Base-by-base conservation (phyloP, 208 protist species). In the Porcisia hertigi region DNA sequence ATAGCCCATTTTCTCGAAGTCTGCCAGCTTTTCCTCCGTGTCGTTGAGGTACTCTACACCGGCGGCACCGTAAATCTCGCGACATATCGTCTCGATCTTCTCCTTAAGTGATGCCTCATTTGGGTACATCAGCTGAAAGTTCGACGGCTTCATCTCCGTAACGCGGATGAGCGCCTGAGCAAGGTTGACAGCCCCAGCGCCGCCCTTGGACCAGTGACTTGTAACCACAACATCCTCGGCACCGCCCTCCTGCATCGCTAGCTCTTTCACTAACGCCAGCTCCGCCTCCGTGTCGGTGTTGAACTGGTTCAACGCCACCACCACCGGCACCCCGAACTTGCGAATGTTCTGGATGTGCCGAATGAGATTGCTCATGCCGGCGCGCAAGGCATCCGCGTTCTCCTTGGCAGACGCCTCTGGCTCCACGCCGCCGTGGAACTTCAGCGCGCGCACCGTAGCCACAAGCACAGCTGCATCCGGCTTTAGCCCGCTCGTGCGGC, bases 271-370 rank as follows among this genome's bases (percentile, higher is more conserved):
- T 25, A 97, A 54, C 41, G 91, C 88, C 58, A 99, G 49, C 90
- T 99, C 98, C 0, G 82, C 86, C 36, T 87, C 71, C 6, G 95
- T 98, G 84, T 99, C 98, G 23, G 88, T 94, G 23, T 43, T 72
- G 85, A 99, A 99, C 72, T 88, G 82, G 82, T 99, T 99, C 71
- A 99, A 77, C 39, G 94, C 97, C 20, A 99, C 98, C 0, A 99
- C 93, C 16, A 98, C 97, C 59, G 96, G 96, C 23, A 99, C 97
- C 66, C 98, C 98, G 83, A 99, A 99, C 86, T 98, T 96, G 60
- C 80, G 79, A 18, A 96, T 81, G 87, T 99, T 99, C n/a, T 73
- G 43, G 59, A 99, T 98, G 79, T 99, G 98, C 36, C 89, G 85
- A 23, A 87, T 63, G 20, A 99, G 84, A 84, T 99, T 99, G 81